Conservation (phyloP, 75 land plant genomes). For the Cupressus sempervirens region DNA sequence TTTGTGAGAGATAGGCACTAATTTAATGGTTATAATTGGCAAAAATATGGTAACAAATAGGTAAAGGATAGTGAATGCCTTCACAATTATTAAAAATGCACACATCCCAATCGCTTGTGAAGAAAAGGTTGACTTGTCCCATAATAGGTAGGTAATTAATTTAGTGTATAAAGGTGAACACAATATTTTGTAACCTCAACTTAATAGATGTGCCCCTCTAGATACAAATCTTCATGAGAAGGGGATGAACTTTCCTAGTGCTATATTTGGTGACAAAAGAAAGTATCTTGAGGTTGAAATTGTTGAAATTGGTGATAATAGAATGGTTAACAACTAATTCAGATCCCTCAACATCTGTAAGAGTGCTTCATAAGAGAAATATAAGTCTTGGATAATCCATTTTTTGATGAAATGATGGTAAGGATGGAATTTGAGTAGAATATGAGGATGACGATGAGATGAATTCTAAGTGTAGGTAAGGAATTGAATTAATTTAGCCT, state of each 20-base stretch:
- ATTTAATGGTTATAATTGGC: constrained; percentile 80
- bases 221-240: background rate
- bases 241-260: background rate
- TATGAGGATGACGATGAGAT: constrained; percentile 53
- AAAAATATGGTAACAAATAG: constrained; percentile 84
- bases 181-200: constrained; percentile 68
- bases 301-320: background rate
- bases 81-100: constrained; percentile 75
- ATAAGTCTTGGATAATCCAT: constrained; percentile 42
- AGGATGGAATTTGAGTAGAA: constrained; percentile 23
- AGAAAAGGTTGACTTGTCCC: constrained; percentile 54
- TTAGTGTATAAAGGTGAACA: constrained; percentile 60
- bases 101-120: constrained; percentile 51
- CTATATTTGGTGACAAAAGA: background rate
- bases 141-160: constrained; percentile 42
- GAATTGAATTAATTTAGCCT: background rate
- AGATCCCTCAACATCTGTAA: constrained; percentile 23
- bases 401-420: constrained; percentile 50
- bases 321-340: constrained; percentile 18
- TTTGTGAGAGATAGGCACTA: constrained; percentile 34
- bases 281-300: background rate
- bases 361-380: constrained; percentile 15
- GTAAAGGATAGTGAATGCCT: constrained; percentile 72
- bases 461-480: constrained; percentile 58
- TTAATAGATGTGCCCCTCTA: constrained; percentile 22